Percentiles rank a stretch among this genome's conserved stretches.
Conservation (phyloP, 106 monocot genomes). For the Iris macrosiphon region DNA sequence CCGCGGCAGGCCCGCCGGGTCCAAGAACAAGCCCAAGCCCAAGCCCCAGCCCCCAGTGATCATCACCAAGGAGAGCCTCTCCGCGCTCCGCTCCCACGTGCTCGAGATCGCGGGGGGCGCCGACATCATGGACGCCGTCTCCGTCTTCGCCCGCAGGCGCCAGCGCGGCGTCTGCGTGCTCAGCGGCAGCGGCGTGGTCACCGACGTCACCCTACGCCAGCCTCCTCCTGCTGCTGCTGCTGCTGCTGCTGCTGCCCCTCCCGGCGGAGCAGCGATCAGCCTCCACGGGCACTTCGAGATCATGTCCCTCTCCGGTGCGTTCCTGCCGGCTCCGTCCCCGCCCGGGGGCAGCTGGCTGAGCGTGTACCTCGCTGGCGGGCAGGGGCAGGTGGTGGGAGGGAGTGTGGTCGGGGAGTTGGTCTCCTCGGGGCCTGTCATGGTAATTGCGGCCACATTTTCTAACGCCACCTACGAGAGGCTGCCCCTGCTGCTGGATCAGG, state of each 20-base stretch:
- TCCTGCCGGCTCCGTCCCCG: conserved; percentile 38
- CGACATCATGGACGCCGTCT: conserved; percentile 34
- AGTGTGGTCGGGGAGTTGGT: too few relatives aligned
- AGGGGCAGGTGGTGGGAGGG: too few relatives aligned
- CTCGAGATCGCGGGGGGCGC: conserved; percentile 45
- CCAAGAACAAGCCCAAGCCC: conserved; percentile 53
- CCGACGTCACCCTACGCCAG: conserved; percentile 45
- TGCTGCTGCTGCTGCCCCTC: too few relatives aligned
- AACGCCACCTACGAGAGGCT: too few relatives aligned
- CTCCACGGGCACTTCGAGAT: conserved; percentile 45
- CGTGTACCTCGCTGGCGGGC: too few relatives aligned
- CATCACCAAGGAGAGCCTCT: too few relatives aligned
- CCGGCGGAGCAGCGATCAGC: conserved; percentile 16
- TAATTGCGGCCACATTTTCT: too few relatives aligned
- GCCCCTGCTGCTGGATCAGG: conserved; percentile 33
- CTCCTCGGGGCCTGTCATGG: too few relatives aligned
- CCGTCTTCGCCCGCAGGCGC: conserved; percentile 31
- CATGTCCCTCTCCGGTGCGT: conserved; percentile 37
- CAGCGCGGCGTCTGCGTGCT: conserved; percentile 19
- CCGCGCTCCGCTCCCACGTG: too few relatives aligned
- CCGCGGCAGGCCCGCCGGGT: conserved; percentile 37
- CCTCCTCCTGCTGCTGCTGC: too few relatives aligned
- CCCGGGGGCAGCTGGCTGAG: conserved; percentile 32
- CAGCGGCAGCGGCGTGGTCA: conserved; percentile 26
- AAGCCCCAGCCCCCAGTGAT: conserved; percentile 37